phyloP scores from a whole-genome alignment of 805 yeast genomes.

The Kazachstania bromeliacearum region DNA sequence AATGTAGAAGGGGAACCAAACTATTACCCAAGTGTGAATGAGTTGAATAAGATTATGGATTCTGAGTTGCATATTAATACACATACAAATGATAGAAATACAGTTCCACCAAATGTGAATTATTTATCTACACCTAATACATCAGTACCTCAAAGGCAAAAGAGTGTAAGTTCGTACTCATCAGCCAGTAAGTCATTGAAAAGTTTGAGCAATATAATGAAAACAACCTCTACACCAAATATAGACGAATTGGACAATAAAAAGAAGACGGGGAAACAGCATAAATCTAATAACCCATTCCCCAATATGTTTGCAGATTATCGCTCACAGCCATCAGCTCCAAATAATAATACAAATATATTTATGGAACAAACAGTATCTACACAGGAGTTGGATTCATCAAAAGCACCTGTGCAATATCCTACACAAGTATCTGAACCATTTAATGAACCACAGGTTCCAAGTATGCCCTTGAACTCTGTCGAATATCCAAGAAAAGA shows the following conservation, averaged over 20 bases:
- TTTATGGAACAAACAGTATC: not conserved
- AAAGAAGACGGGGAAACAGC: constrained; percentile 15
- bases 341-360: not conserved
- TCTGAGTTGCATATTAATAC: not conserved
- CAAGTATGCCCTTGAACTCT: too few species aligned
- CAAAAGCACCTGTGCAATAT: too few species aligned
- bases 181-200: constrained; percentile 5
- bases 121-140: not conserved
- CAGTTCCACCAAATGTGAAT: not conserved
- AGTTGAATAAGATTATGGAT: not conserved
- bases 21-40: not conserved
- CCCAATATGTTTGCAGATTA: constrained; percentile 17
- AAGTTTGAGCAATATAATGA: not conserved
- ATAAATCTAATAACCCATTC: constrained; percentile 29
- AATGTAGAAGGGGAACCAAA: not conserved
- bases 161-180: constrained; percentile 18
- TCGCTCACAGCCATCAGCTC: not conserved
- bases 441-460: too few species aligned
- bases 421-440: too few species aligned
- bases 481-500: too few species aligned
- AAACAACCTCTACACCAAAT: not conserved
- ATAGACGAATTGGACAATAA: not conserved
- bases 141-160: constrained; percentile 12
- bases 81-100: not conserved
- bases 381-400: too few species aligned